phyloP scores from a whole-genome alignment of 192 early-diverging fungal genomes.

The Phycomyces nitens region DNA sequence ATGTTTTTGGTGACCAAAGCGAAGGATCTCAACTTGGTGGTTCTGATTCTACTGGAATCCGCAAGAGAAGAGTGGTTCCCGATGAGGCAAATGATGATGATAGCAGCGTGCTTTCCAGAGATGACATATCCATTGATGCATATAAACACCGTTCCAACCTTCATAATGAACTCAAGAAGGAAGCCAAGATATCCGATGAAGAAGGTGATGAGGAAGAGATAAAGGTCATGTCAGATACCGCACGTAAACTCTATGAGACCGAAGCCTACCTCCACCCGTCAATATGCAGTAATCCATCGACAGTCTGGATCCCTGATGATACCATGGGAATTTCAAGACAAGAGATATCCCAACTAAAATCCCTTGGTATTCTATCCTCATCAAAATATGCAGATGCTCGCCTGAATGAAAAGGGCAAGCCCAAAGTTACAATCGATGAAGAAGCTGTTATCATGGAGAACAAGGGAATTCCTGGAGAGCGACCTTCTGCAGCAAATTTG shows the following conservation, averaged over 20 bases:
- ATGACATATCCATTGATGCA: too few relatives aligned
- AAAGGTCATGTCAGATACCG: neutral
- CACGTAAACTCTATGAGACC: conserved; percentile 19
- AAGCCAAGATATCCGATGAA: neutral
- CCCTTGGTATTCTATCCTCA: conserved; percentile 28
- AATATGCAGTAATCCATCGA: conserved; percentile 27
- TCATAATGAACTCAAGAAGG: neutral
- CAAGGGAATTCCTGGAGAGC: conserved; percentile 22
- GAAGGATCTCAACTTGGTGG: neutral
- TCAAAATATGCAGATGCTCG: conserved; percentile 29
- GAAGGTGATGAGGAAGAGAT: neutral
- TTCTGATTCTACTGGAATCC: too few relatives aligned
- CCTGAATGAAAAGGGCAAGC: conserved; percentile 24
- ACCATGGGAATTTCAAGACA: conserved; percentile 36
- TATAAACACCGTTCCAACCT: neutral
- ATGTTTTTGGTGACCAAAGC: neutral
- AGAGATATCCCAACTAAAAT: conserved; percentile 29
- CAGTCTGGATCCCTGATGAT: conserved; percentile 52
- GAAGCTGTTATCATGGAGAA: conserved; percentile 8
- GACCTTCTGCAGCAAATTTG: neutral
- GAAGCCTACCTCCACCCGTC: conserved; percentile 47
- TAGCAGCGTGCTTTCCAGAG: too few relatives aligned
- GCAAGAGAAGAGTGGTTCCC: too few relatives aligned
- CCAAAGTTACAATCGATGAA: conserved; percentile 23
- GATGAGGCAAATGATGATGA: too few relatives aligned